phyloP scores from a whole-genome alignment of 176 grass and related monocot species.

The Bothriochloa decipiens region DNA sequence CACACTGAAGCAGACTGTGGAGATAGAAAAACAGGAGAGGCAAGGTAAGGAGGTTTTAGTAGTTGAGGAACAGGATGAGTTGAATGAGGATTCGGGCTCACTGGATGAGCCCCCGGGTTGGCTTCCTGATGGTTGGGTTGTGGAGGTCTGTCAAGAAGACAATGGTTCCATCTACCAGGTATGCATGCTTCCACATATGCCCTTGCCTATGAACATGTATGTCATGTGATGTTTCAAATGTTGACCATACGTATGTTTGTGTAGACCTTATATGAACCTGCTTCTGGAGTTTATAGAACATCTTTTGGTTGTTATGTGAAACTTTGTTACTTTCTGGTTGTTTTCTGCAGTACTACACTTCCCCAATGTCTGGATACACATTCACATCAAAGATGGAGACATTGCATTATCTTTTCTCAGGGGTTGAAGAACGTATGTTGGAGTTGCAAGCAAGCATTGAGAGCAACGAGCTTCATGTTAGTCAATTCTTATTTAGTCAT shows the following conservation, averaged over 20 bases:
- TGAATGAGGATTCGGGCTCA: constrained; percentile 5
- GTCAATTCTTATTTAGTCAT: neutral
- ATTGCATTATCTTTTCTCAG: constrained; percentile 45
- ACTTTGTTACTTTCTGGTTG: neutral
- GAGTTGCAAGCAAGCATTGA: neutral
- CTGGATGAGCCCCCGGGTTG: constrained; percentile 45
- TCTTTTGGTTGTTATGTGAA: neutral
- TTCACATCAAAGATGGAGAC: constrained; percentile 53
- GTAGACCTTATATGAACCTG: neutral
- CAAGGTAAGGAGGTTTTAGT: constrained; percentile 8
- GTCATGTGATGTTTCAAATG: neutral
- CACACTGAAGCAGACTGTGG: neutral
- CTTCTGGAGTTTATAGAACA: neutral
- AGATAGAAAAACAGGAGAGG: neutral
- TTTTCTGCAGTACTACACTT: constrained; percentile 57
- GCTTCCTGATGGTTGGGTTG: constrained; percentile 76
- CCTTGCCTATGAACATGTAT: neutral
- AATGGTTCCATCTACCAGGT: constrained; percentile 45
- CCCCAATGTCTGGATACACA: constrained; percentile 51
- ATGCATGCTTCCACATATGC: constrained; percentile 10
- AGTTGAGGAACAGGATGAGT: constrained; percentile 12
- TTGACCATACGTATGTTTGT: neutral
- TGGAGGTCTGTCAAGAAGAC: constrained; percentile 44
- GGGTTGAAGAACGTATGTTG: constrained; percentile 45
- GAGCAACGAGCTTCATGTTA: constrained; percentile 39